Evolutionary conservation across 2,329 filamentous ascomycete species (phyloP).

Genomic region (Ceratocystis diversiconidia): DNA sequence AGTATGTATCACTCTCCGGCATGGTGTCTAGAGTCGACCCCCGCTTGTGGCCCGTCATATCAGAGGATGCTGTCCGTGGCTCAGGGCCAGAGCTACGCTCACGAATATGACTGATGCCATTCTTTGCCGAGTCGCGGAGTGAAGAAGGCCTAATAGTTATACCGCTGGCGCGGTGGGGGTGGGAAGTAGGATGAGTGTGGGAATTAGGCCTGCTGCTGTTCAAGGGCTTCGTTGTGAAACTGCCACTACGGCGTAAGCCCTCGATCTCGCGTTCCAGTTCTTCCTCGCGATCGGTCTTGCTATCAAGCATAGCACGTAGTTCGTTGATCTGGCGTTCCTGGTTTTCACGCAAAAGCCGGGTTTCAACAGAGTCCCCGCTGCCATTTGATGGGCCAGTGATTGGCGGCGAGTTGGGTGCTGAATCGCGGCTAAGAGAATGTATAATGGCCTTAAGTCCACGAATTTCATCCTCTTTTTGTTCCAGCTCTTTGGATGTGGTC

Average conservation of each 20-base stretch:
- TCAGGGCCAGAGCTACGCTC: slow-evolving; percentile 31
- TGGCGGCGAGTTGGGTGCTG: slow-evolving; percentile 22
- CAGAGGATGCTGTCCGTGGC: slow-evolving; percentile 33
- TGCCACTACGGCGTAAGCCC: slow-evolving; percentile 38
- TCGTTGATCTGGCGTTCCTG: slow-evolving; percentile 71
- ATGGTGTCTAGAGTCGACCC: slow-evolving; percentile 49
- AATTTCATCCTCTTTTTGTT: slow-evolving; percentile 95
- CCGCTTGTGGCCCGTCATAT: slow-evolving; percentile 36
- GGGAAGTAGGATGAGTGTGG: slow-evolving; percentile 18
- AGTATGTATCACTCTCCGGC: slow-evolving; percentile 56
- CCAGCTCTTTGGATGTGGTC: slow-evolving; percentile 54
- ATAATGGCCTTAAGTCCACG: slow-evolving; percentile 95
- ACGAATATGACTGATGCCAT: slow-evolving; percentile 31
- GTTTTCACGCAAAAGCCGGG: slow-evolving; percentile 48
- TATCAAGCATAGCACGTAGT: slow-evolving; percentile 55
- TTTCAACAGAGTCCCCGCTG: slow-evolving; percentile 37
- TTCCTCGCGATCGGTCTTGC: slow-evolving; percentile 57
- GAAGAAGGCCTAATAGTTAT: slow-evolving; percentile 39
- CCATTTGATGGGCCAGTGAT: slow-evolving; percentile 35
- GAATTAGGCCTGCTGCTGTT: slow-evolving; percentile 23
- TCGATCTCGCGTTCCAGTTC: slow-evolving; percentile 76
- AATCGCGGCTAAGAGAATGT: slow-evolving; percentile 76
- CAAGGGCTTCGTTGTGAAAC: slow-evolving; percentile 20
- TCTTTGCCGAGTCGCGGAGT: slow-evolving; percentile 51
- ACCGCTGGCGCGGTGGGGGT: slow-evolving; percentile 36